phyloP scores from a whole-genome alignment of 345 rosid species.

The Diplotaxis tenuifolia region DNA sequence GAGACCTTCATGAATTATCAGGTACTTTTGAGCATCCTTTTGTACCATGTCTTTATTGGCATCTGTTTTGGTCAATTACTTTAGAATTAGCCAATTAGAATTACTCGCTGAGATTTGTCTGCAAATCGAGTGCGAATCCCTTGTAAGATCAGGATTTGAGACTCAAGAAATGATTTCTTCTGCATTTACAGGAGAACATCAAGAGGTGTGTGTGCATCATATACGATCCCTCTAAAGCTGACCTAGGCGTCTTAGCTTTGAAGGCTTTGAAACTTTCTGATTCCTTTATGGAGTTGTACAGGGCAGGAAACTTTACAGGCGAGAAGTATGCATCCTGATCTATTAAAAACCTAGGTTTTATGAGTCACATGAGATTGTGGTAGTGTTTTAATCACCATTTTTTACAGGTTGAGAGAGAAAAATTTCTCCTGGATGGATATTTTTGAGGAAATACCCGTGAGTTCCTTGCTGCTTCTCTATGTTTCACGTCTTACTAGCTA shows the following conservation, averaged over 20 bases:
- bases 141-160: neutral
- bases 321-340: slow-evolving; percentile 67
- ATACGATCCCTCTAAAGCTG: slow-evolving; percentile 92
- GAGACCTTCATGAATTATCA: slow-evolving; percentile 99
- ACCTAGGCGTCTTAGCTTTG: slow-evolving; percentile 85
- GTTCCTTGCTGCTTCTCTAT: slow-evolving; percentile 28
- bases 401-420: slow-evolving; percentile 87
- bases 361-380: slow-evolving; percentile 1
- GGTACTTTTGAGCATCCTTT: slow-evolving; percentile 41
- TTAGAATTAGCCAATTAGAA: neutral
- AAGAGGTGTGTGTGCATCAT: slow-evolving; percentile 94
- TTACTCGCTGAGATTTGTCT: neutral
- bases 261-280: slow-evolving; percentile 98
- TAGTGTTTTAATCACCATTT: slow-evolving; percentile 12
- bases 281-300: slow-evolving; percentile 91
- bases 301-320: slow-evolving; percentile 77
- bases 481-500: neutral
- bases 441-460: slow-evolving; percentile 98
- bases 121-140: neutral
- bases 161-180: neutral
- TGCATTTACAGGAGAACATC: slow-evolving; percentile 70
- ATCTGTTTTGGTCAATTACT: neutral
- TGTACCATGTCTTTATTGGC: neutral
- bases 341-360: neutral
- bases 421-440: slow-evolving; percentile 99